A percentile compares a stretch with the other conserved stretches of the same genome.
phyloP scores from a whole-genome alignment of 768 basidiomycete genomes.

The Boletus fagicola region DNA sequence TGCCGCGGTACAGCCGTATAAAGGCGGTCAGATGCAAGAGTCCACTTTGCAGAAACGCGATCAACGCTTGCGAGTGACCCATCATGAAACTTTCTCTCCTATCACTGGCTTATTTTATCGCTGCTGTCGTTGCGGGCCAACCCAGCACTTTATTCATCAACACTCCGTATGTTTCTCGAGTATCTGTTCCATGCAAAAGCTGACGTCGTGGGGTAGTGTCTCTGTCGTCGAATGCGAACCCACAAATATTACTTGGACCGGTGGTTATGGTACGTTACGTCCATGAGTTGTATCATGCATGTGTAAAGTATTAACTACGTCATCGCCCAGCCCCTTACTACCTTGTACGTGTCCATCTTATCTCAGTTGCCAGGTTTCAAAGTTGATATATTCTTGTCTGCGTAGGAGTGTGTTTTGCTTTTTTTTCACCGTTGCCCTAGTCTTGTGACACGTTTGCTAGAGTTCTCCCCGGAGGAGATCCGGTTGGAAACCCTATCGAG shows the following conservation, averaged over 20 bases:
- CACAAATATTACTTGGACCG: background rate
- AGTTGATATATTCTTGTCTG: constrained; percentile 21
- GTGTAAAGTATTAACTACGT: background rate
- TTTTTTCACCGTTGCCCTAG: background rate
- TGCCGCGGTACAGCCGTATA: background rate
- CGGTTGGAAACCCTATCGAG: background rate
- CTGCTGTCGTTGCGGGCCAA: background rate
- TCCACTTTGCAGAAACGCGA: background rate
- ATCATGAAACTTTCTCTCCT: background rate
- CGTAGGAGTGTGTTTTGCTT: constrained; percentile 27
- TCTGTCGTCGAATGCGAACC: background rate
- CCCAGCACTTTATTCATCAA: background rate
- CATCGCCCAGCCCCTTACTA: constrained; percentile 41
- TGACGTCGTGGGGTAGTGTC: background rate
- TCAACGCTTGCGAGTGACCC: background rate
- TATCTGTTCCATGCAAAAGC: background rate
- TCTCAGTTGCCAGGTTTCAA: background rate
- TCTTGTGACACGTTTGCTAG: background rate
- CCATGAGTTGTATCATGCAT: no score
- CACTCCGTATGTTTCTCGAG: background rate
- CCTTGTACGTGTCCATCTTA: constrained; percentile 43
- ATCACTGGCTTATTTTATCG: background rate
- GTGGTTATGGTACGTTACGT: background rate
- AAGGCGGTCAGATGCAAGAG: background rate
- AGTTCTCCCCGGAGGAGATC: background rate